phyloP scores from a whole-genome alignment of 345 rosid species.

The Eucalyptus tenuipes region DNA sequence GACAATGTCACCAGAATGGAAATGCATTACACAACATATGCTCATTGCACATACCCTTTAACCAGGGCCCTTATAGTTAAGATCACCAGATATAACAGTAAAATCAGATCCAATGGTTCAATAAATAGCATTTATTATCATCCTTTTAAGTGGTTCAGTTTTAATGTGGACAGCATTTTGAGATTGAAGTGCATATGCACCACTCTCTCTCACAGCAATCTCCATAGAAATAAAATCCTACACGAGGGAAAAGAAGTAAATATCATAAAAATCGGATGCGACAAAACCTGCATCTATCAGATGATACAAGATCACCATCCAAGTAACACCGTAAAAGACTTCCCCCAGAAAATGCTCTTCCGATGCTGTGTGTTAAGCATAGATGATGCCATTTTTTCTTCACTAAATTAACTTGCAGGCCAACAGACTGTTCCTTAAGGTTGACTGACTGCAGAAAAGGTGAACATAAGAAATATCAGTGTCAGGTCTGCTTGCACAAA shows the following conservation, averaged over 20 bases:
- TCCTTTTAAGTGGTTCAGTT: neutral
- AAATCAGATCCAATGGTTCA: neutral
- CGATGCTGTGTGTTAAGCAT: conserved; percentile 79
- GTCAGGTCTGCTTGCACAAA: neutral
- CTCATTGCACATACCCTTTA: neutral
- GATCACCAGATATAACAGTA: neutral
- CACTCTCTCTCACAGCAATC: neutral
- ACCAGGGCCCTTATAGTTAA: neutral
- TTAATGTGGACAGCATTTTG: neutral
- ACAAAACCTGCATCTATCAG: conserved; percentile 93
- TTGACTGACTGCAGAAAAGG: conserved; percentile 53
- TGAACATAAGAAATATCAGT: neutral
- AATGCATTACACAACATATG: neutral
- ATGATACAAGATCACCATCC: conserved; percentile 76
- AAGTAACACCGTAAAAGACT: conserved; percentile 78
- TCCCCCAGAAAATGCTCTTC: conserved; percentile 96
- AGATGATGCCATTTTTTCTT: conserved; percentile 87
- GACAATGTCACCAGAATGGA: neutral
- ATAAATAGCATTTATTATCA: neutral
- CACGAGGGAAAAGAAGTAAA: neutral
- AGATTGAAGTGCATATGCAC: neutral
- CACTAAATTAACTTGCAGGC: conserved; percentile 42
- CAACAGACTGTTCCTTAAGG: conserved; percentile 60
- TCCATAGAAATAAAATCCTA: neutral
- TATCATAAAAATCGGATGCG: neutral